These are phyloP conservation scores for Colletotrichum caudatum DNA, from an alignment of 2,329 filamentous ascomycete genomes.

Conservation along the genomic window DNA sequence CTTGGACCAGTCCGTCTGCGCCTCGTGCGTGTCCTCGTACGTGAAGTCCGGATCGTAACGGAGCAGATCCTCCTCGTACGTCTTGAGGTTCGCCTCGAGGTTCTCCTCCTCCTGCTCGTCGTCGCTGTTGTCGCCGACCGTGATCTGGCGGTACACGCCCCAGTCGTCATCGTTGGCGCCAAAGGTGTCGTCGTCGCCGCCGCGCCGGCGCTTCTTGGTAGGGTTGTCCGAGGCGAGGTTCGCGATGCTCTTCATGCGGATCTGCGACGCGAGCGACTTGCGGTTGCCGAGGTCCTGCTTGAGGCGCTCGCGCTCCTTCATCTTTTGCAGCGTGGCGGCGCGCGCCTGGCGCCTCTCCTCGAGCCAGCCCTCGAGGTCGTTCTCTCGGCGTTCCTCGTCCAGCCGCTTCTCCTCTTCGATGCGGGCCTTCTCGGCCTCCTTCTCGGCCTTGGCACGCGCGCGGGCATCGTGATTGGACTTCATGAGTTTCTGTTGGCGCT, in stretches of 20 bases:
- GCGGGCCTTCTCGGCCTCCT: conserved; percentile 90
- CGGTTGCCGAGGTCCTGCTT: conserved; percentile 96
- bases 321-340: conserved; percentile 78
- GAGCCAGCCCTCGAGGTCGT: conserved; percentile 88
- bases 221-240: conserved; percentile 94
- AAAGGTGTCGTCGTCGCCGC: conserved; percentile 94
- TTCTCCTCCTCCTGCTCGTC: conserved; percentile 96
- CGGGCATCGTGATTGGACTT: conserved; percentile 96
- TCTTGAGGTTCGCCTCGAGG: conserved; percentile 77
- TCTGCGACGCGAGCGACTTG: conserved; percentile 95
- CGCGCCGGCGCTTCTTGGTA: conserved; percentile 83
- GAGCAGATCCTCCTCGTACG: conserved; percentile 86
- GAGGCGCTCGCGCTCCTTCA: conserved; percentile 92
- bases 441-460: conserved; percentile 94
- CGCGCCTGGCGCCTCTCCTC: conserved; percentile 82
- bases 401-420: conserved; percentile 84
- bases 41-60: conserved; percentile 89
- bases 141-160: conserved; percentile 95
- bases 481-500: conserved; percentile 90
- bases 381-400: conserved; percentile 86
- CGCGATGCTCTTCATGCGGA: conserved; percentile 98
- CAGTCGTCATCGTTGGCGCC: conserved; percentile 98
- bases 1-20: conserved; percentile 95
- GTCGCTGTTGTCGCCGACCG: conserved; percentile 83
- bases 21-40: conserved; percentile 91